Evolutionary conservation across 78 protist species (phyloP).

Genomic region (Dictyostelium citrinum): DNA sequence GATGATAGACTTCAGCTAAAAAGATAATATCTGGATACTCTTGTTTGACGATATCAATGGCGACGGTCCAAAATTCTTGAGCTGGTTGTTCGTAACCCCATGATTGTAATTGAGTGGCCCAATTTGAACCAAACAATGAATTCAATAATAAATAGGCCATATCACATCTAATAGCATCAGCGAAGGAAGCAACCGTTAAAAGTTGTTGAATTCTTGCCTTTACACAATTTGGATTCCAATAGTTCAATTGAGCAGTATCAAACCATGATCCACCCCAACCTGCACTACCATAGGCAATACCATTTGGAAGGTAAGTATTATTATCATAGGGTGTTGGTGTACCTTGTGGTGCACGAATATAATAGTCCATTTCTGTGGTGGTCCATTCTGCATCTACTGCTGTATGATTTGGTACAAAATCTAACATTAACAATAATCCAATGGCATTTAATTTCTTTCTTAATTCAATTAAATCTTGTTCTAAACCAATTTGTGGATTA

Average conservation of each 20-base stretch:
- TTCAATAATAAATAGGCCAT: constrained; percentile 93
- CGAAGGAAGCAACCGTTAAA: constrained; percentile 67
- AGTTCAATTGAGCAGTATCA: constrained; percentile 90
- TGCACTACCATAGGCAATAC: constrained; percentile 92
- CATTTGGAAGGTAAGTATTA: constrained; percentile 67
- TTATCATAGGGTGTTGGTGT: constrained; percentile 79
- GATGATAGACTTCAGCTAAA: constrained; percentile 88
- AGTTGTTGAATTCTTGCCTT: constrained; percentile 44
- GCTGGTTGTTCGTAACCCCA: constrained; percentile 86
- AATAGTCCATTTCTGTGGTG: constrained; percentile 46
- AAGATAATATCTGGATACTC: constrained; percentile 82
- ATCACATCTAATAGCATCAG: constrained; percentile 93
- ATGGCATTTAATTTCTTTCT: constrained; percentile 58
- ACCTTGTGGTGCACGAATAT: constrained; percentile 75
- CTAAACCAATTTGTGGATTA: constrained; percentile 83
- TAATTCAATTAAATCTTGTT: constrained; percentile 53
- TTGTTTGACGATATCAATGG: constrained; percentile 83
- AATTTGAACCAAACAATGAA: constrained; percentile 73
- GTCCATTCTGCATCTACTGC: constrained; percentile 85
- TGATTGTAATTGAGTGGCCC: constrained; percentile 75
- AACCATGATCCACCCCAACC: constrained; percentile 74
- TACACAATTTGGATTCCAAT: constrained; percentile 78
- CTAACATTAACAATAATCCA: constrained; percentile 85
- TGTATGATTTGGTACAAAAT: constrained; percentile 94
- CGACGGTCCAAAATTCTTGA: constrained; percentile 88